Evolutionary conservation across 2,329 filamentous ascomycete species (phyloP), one percentile per base, ranked within the genome.

Genomic region (Neoarthrinium moseri): DNA sequence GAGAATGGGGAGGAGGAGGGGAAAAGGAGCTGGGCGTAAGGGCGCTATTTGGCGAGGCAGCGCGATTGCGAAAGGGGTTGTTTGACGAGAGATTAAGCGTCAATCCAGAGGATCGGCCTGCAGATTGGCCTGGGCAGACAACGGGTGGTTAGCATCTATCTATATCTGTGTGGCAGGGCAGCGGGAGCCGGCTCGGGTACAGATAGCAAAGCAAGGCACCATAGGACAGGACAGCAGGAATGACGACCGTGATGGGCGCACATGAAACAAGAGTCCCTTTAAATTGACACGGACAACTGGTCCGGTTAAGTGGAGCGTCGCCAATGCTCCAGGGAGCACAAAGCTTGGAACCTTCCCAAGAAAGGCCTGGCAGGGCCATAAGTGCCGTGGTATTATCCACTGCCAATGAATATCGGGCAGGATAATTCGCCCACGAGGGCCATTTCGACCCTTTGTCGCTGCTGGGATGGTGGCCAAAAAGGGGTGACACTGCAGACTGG

Each of bases 31-130:
- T 26, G 21, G 48, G 32, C 22, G 44, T 45, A 26, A 45, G 21
- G 58, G 61, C 58, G 53, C 50, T 62, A 44, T 44, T 44, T 61
- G 80, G 84, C 52, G 86, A 88, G 29, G 75, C 73, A 53, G 84
- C 81, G 60, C 85, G 82, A 67, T 89, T 89, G 72, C 87, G 84
- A 60, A 82, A 91, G 51, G 87, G 87, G 64, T 91, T 91, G 77
- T 91, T 91, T 65, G 87, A 91, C 66, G 84, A 84, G 60, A 91
- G 79, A 67, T 83, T 86, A 64, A 86, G 71, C 45, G 78, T 72
- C 62, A 86, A 72, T 55, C 74, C 75, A 53, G 77, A 66, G 56
- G 78, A 77, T 54, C 70, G 74, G 56, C 68, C 53, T 50, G 53
- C 52, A 55, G 57, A 56, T 43, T 67, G 67, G 58, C 66, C 69